Percentiles rank a stretch among this genome's conserved stretches.
Conservation (phyloP, 331 rosid species). For the Prunus yedoensis region DNA sequence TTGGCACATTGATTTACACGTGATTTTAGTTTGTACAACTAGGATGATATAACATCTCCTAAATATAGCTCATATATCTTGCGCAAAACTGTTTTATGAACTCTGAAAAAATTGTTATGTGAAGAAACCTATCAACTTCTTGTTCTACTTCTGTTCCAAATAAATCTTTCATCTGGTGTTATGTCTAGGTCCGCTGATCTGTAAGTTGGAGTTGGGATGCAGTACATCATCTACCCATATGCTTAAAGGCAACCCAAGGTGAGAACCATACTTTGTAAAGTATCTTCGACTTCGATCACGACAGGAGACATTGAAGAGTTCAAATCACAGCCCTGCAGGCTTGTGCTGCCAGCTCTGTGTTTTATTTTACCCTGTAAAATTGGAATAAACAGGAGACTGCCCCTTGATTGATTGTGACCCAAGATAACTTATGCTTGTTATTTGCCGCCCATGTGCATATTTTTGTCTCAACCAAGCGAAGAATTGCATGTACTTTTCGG, state of each 20-base stretch:
- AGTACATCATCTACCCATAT: background rate
- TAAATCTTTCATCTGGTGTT: background rate
- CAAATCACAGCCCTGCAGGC: background rate
- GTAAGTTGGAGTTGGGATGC: conserved; percentile 5
- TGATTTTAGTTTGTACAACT: background rate
- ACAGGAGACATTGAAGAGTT: background rate
- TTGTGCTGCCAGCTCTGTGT: background rate
- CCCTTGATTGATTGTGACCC: background rate
- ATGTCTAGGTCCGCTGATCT: background rate
- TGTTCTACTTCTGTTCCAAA: background rate
- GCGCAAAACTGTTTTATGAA: background rate
- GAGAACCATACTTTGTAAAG: background rate
- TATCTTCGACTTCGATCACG: background rate
- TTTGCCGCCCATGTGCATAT: background rate
- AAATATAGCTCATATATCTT: too few relatives aligned
- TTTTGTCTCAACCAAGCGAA: background rate
- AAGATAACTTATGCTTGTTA: background rate
- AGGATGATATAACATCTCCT: too few relatives aligned
- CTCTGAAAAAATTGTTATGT: background rate
- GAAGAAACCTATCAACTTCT: background rate
- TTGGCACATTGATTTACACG: background rate
- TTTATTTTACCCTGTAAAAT: too few relatives aligned
- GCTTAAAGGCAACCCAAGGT: background rate
- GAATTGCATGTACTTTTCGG: background rate
- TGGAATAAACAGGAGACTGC: too few relatives aligned